phyloP scores from a whole-genome alignment of 2,329 filamentous ascomycete genomes.

The Ophiostoma pallidulum region DNA sequence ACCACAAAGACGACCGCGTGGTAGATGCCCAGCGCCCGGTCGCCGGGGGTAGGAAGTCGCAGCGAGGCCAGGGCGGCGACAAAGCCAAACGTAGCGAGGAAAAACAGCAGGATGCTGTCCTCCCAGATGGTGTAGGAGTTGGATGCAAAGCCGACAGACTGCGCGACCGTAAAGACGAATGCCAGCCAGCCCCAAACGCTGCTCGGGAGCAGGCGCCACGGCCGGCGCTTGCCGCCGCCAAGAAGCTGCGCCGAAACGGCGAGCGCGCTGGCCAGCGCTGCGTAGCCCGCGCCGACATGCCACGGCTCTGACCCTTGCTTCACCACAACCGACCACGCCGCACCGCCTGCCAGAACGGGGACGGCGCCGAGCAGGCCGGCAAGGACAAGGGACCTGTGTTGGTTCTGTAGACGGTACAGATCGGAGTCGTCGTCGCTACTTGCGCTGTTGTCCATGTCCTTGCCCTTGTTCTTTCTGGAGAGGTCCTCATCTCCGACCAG shows the following conservation, averaged over 20 bases:
- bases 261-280: slow-evolving; percentile 36
- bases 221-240: slow-evolving; percentile 28
- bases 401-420: slow-evolving; percentile 38
- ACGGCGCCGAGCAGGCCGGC: slow-evolving; percentile 28
- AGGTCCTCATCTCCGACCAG: neutral
- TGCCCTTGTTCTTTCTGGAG: slow-evolving; percentile 27
- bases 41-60: slow-evolving; percentile 54
- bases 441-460: too few relatives aligned
- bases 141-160: slow-evolving; percentile 89
- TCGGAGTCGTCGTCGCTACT: slow-evolving; percentile 50
- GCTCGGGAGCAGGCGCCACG: slow-evolving; percentile 53
- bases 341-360: slow-evolving; percentile 13
- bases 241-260: slow-evolving; percentile 34
- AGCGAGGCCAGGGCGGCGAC: slow-evolving; percentile 66
- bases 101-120: slow-evolving; percentile 86
- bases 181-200: slow-evolving; percentile 85
- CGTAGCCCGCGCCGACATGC: slow-evolving; percentile 31
- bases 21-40: slow-evolving; percentile 68
- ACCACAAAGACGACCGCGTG: slow-evolving; percentile 78
- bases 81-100: slow-evolving; percentile 78
- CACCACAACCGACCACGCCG: slow-evolving; percentile 1
- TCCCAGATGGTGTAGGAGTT: slow-evolving; percentile 99
- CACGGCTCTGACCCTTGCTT: slow-evolving; percentile 20
- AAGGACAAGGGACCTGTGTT: slow-evolving; percentile 31
- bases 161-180: slow-evolving; percentile 68